A percentile compares a stretch with the other conserved stretches of the same genome.
Evolutionary conservation across 2,329 filamentous ascomycete genomes (phyloP).

Genomic region (Cordyceps tenuipes): DNA sequence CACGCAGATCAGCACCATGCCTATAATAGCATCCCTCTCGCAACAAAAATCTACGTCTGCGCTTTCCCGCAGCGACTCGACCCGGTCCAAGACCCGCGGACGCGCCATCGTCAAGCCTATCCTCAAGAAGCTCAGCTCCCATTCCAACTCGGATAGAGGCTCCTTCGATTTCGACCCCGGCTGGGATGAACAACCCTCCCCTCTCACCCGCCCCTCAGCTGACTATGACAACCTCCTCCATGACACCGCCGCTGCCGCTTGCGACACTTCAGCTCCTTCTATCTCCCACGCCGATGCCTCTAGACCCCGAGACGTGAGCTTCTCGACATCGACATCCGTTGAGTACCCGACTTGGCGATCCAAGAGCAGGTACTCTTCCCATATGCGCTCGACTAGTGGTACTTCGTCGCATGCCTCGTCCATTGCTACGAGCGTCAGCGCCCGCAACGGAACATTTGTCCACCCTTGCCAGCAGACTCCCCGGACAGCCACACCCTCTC

Average conservation of each 20-base stretch:
- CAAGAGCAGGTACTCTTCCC: conserved; percentile 36
- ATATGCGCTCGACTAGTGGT: conserved; percentile 51
- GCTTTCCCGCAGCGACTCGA: neutral
- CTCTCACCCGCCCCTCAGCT: conserved; percentile 20
- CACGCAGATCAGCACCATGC: neutral
- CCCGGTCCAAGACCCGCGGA: conserved; percentile 33
- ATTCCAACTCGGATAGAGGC: conserved; percentile 48
- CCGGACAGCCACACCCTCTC: conserved; percentile 49
- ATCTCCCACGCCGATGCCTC: conserved; percentile 13
- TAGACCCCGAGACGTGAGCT: conserved; percentile 36
- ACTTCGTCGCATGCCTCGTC: conserved; percentile 50
- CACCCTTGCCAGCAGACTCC: conserved; percentile 60
- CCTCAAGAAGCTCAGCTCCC: conserved; percentile 45
- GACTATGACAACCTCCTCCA: conserved; percentile 19
- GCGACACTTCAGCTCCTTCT: conserved; percentile 13
- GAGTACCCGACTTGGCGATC: conserved; percentile 23
- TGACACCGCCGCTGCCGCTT: conserved; percentile 7
- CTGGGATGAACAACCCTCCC: conserved; percentile 44
- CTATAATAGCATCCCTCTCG: conserved; percentile 1
- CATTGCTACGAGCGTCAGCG: conserved; percentile 43
- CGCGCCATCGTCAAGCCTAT: conserved; percentile 52
- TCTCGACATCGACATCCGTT: conserved; percentile 30
- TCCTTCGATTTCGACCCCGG: conserved; percentile 54
- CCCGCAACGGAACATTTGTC: conserved; percentile 44
- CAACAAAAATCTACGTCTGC: neutral